These are phyloP conservation scores for Geotrichum macrosporum DNA, from an alignment of 1,139 yeast genomes.

Conservation along the genomic window DNA sequence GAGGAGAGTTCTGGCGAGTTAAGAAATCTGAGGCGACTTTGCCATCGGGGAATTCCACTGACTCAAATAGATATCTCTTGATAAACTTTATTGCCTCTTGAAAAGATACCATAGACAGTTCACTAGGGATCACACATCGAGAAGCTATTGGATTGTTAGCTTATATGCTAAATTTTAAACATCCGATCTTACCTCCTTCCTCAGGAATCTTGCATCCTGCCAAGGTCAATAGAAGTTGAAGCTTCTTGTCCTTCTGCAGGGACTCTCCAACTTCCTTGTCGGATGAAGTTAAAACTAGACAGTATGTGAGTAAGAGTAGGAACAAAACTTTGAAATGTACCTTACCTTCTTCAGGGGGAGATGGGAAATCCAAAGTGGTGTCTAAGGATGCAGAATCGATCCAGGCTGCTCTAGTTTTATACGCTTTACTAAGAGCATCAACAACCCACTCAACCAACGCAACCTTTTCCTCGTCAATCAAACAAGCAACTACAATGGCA, in stretches of 20 bases:
- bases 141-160: slow-evolving; percentile 9
- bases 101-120: slow-evolving; percentile 28
- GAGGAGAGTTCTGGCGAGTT: slow-evolving; percentile 21
- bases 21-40: slow-evolving; percentile 40
- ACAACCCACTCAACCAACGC: slow-evolving; percentile 45
- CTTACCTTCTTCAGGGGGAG: slow-evolving; percentile 18
- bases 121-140: slow-evolving; percentile 25
- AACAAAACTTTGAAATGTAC: slow-evolving; percentile 1
- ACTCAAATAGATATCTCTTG: slow-evolving; percentile 36
- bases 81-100: slow-evolving; percentile 30
- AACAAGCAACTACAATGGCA: slow-evolving; percentile 48
- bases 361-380: neutral
- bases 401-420: slow-evolving; percentile 27
- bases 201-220: slow-evolving; percentile 28
- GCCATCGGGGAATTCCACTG: slow-evolving; percentile 44
- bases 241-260: slow-evolving; percentile 31
- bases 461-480: slow-evolving; percentile 46
- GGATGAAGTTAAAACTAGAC: slow-evolving; percentile 7
- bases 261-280: slow-evolving; percentile 22
- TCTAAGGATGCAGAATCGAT: slow-evolving; percentile 8
- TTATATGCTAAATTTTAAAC: neutral
- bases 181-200: slow-evolving; percentile 11
- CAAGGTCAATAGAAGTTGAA: slow-evolving; percentile 32
- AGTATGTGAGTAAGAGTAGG: slow-evolving; percentile 1
- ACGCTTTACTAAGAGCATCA: slow-evolving; percentile 39